Conservation (phyloP, 1,139 yeast genomes). For the Scheffersomyces stambukii region DNA sequence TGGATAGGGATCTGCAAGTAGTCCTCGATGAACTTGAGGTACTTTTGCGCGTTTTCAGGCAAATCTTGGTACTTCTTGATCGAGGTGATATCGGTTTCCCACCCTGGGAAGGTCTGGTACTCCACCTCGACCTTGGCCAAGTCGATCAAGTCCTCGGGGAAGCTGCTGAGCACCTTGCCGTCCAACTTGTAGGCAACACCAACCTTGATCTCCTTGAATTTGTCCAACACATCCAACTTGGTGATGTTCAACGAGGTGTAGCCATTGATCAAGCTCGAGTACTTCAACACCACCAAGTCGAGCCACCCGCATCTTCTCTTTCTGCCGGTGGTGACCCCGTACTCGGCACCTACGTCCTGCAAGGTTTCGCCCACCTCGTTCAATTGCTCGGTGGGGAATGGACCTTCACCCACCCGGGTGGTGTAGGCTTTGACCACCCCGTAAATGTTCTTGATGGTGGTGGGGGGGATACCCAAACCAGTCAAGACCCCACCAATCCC, state of each 20-base stretch:
- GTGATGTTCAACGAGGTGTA: constrained; percentile 93
- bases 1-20: constrained; percentile 78
- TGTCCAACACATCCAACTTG: constrained; percentile 89
- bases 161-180: constrained; percentile 68
- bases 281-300: constrained; percentile 89
- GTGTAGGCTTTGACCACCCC: constrained; percentile 99
- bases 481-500: constrained; percentile 98
- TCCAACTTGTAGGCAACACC: constrained; percentile 78
- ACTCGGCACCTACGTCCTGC: constrained; percentile 91
- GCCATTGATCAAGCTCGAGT: constrained; percentile 88
- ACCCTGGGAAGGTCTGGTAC: constrained; percentile 88
- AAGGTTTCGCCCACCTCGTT: constrained; percentile 82
- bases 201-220: constrained; percentile 81
- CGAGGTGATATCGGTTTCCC: constrained; percentile 82
- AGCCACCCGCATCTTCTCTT: constrained; percentile 99
- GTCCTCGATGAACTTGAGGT: constrained; percentile 81
- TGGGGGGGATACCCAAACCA: constrained; percentile 94
- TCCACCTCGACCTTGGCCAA: constrained; percentile 88
- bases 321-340: constrained; percentile 98
- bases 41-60: constrained; percentile 83
- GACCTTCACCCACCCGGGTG: constrained; percentile 98
- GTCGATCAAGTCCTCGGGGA: constrained; percentile 88
- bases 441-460: constrained; percentile 67
- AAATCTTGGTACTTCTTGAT: constrained; percentile 67
- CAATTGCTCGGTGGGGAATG: constrained; percentile 97